Conservation (phyloP, 2,329 filamentous ascomycete species). For the Fusarium poae region DNA sequence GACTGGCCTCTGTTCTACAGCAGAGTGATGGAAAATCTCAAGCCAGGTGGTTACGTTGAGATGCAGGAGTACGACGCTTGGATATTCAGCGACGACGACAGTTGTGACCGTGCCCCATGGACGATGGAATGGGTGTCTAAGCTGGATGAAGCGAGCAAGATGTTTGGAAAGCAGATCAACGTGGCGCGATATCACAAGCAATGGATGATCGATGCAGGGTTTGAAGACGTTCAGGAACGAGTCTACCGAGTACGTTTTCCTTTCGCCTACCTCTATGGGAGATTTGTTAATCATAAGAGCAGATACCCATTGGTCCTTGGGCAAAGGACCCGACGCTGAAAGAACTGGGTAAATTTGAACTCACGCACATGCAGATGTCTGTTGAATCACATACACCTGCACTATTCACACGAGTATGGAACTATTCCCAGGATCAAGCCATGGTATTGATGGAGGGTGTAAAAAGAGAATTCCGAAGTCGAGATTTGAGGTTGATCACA, state of each 20-base stretch:
- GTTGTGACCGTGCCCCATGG: constrained; percentile 54
- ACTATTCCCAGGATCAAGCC: constrained; percentile 57
- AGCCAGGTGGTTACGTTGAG: constrained; percentile 55
- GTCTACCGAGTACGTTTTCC: constrained; percentile 27
- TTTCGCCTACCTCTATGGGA: rapidly evolving
- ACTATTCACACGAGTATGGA: constrained; percentile 55
- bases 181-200: constrained; percentile 54
- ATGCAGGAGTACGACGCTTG: constrained; percentile 57
- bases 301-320: constrained; percentile 58
- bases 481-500: constrained; percentile 40
- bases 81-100: constrained; percentile 57
- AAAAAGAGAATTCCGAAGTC: constrained; percentile 59
- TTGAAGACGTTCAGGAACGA: constrained; percentile 52
- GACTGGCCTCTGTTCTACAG: constrained; percentile 52
- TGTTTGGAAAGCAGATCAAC: constrained; percentile 57
- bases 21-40: constrained; percentile 49
- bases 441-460: constrained; percentile 61
- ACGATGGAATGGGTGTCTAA: constrained; percentile 57
- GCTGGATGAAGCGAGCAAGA: constrained; percentile 53
- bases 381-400: constrained; percentile 58
- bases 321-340: constrained; percentile 55
- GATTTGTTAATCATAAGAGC: rapidly evolving
- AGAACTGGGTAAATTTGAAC: constrained; percentile 54
- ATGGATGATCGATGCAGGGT: constrained; percentile 57
- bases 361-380: constrained; percentile 59